These are phyloP conservation scores for Furcasterigmium furcatum DNA, from an alignment of 2,329 filamentous ascomycete genomes.

Conservation along the genomic window DNA sequence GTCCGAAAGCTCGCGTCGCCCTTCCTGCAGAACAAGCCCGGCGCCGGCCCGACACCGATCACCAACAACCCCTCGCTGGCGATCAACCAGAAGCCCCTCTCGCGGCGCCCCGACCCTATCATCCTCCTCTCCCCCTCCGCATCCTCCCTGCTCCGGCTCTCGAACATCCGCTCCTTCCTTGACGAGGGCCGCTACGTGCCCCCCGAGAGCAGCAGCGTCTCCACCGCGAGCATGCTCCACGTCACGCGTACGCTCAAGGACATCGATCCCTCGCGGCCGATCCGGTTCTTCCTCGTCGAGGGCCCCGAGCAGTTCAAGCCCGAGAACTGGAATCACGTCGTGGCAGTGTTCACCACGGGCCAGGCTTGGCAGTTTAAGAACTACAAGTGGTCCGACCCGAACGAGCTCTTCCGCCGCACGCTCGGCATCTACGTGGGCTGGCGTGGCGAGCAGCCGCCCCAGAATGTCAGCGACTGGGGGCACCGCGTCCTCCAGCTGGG, in stretches of 20 bases:
- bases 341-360: conserved; percentile 95
- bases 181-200: conserved; percentile 79
- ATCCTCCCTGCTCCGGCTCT: conserved; percentile 89
- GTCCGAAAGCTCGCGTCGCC: conserved; percentile 80
- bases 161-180: conserved; percentile 93
- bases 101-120: conserved; percentile 71
- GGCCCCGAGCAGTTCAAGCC: conserved; percentile 93
- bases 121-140: conserved; percentile 96
- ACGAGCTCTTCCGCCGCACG: conserved; percentile 86
- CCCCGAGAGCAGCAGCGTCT: conserved; percentile 64
- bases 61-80: conserved; percentile 43
- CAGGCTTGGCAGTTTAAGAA: conserved; percentile 98
- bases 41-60: conserved; percentile 28
- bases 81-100: conserved; percentile 49
- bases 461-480: conserved; percentile 79
- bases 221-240: conserved; percentile 77
- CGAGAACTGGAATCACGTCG: conserved; percentile 94
- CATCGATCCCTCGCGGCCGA: conserved; percentile 66
- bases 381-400: conserved; percentile 91
- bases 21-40: conserved; percentile 65
- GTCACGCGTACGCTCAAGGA: conserved; percentile 73
- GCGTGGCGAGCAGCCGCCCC: conserved; percentile 77
- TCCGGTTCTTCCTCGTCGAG: conserved; percentile 95
- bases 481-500: conserved; percentile 74
- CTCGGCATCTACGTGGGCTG: conserved; percentile 88